Conservation (phyloP, 2,329 filamentous ascomycete species). For the Pseudogymnoascus sp. region DNA sequence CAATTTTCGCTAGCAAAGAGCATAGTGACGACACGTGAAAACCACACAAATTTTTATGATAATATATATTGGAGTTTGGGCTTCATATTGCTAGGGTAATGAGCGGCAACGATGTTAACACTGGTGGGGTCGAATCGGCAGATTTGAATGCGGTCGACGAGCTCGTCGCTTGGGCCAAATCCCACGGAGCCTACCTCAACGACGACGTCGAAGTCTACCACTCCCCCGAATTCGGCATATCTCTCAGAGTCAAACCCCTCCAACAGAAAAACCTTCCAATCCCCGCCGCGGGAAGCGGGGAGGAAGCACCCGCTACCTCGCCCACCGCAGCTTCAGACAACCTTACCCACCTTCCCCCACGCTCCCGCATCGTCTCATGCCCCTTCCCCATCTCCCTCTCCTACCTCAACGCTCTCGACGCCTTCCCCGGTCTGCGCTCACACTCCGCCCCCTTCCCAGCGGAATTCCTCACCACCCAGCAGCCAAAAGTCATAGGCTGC, state of each 20-base stretch:
- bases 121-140: constrained; percentile 46
- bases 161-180: constrained; percentile 42
- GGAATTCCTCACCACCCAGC: constrained; percentile 40
- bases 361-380: constrained; percentile 38
- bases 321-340: neutral
- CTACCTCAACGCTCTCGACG: constrained; percentile 45
- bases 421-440: constrained; percentile 23
- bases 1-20: neutral
- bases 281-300: constrained; percentile 28
- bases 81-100: neutral
- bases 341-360: constrained; percentile 11
- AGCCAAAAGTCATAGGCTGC: constrained; percentile 52
- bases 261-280: constrained; percentile 23
- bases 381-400: constrained; percentile 48
- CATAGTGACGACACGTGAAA: neutral
- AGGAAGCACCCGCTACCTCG: constrained; percentile 3
- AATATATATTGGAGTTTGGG: neutral
- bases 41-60: neutral
- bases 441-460: constrained; percentile 35
- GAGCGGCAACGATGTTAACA: neutral
- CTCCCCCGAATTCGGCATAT: constrained; percentile 43
- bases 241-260: constrained; percentile 39
- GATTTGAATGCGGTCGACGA: constrained; percentile 26
- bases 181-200: constrained; percentile 41
- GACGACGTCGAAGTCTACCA: constrained; percentile 44